These are phyloP conservation scores for Linnemannia exigua DNA, from an alignment of 192 early-diverging fungal species.

Conservation along the genomic window DNA sequence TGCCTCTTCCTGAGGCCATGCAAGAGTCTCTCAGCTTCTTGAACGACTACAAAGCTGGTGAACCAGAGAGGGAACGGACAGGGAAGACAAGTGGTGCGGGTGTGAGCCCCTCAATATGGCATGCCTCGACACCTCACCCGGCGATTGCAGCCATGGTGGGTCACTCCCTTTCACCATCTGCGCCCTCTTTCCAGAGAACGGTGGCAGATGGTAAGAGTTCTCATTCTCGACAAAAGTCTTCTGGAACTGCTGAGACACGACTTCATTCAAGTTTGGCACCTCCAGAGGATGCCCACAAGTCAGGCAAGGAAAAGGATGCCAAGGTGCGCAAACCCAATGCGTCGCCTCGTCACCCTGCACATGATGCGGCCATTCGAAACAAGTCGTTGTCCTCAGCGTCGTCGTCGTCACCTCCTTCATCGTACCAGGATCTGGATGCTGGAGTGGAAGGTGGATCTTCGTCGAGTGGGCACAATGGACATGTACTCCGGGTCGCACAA, in stretches of 20 bases:
- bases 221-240: conserved; percentile 34
- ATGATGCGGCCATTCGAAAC: conserved; percentile 46
- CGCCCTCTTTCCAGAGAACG: conserved; percentile 34
- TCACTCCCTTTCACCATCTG: conserved; percentile 36
- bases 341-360: conserved; percentile 46
- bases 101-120: conserved; percentile 36
- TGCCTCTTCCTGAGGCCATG: conserved; percentile 47
- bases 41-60: conserved; percentile 42
- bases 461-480: conserved; percentile 18
- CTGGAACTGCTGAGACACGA: background rate
- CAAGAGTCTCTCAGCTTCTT: conserved; percentile 55
- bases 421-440: conserved; percentile 16
- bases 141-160: conserved; percentile 55
- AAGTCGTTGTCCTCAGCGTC: conserved; percentile 22
- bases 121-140: conserved; percentile 48
- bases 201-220: background rate
- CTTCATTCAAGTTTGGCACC: conserved; percentile 7
- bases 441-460: background rate
- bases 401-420: conserved; percentile 29
- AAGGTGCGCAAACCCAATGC: conserved; percentile 20
- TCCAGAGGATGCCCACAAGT: conserved; percentile 11
- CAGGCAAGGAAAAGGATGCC: conserved; percentile 10
- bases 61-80: conserved; percentile 15
- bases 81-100: background rate
- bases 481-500: conserved; percentile 24